Base-by-base conservation (phyloP, 176 grass and related monocot species). In the Chrysopogon serrulatus region DNA sequence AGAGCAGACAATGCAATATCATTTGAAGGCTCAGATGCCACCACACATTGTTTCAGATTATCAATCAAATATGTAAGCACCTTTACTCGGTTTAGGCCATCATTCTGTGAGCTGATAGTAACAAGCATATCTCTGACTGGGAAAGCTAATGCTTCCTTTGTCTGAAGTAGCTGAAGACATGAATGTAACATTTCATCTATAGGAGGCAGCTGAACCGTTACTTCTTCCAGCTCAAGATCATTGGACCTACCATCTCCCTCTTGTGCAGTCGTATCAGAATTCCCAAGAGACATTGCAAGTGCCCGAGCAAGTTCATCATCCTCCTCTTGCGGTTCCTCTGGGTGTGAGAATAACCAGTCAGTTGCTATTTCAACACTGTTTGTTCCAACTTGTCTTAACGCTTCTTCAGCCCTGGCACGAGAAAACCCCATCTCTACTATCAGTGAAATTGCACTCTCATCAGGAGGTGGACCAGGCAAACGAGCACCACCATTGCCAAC, bases 401-500 rank as follows among this genome's bases (percentile, higher is more conserved):
- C 93, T 86, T 96, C 96, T 94, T 99, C 96, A 74, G 96, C 96
- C 82, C 96, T 92, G 23, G 83, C 91, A 77, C 88, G 91, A 79
- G 93, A 85, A 85, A 99, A 99, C 10, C 96, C 96, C 96, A 99
- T 99, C 76, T 99, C 96, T 61, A 99, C 92, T 70, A 99, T 99
- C 79, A 99, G 18, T 60, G 91, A 90, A 91, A 99, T 99, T 78
- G 91, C 73, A 85, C 87, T 87, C 84, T 99, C 96, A 48, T 99
- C 96, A 68, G 93, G 96, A 21, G 96, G 93, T 63, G 96, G 96
- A 59, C 85, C 96, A 83, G 78, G 72, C 75, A 99, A 89, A 79
- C 89, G 88, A 78, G 84, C 75, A 83, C 85, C 81, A 71, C 27
- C 47, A 51, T 74, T 93, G 68, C 80, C 82, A 81, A 75, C 78